phyloP scores from a whole-genome alignment of 2,329 filamentous ascomycete species.

The Colletotrichum liaoningense region DNA sequence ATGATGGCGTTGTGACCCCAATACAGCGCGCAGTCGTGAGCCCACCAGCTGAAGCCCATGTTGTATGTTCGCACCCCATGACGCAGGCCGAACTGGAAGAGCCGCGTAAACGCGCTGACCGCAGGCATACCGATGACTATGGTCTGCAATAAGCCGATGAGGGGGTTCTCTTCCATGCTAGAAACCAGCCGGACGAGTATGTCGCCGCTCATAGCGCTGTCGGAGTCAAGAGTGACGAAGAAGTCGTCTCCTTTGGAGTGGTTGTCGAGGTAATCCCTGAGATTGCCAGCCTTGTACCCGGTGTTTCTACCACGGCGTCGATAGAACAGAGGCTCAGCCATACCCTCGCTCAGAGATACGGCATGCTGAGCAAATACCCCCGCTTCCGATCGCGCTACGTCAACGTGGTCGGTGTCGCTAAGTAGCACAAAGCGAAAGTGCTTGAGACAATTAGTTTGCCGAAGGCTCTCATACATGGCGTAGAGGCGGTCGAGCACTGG shows the following conservation, averaged over 20 bases:
- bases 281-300: background rate
- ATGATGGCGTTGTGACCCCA: background rate
- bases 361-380: background rate
- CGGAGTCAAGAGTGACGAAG: background rate
- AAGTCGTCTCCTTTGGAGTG: background rate
- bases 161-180: background rate
- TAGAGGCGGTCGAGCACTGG: background rate
- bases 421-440: background rate
- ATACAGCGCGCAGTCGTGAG: too few species aligned
- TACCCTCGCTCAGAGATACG: background rate
- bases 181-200: background rate
- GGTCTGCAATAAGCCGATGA: background rate
- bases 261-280: background rate
- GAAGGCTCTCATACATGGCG: background rate
- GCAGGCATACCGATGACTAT: background rate
- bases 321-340: background rate
- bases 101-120: too few species aligned
- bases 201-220: background rate
- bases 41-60: too few species aligned
- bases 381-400: background rate
- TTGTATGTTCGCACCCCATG: too few species aligned
- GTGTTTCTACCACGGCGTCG: background rate
- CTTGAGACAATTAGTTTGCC: background rate
- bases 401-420: background rate
- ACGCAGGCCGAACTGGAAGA: too few species aligned